These are phyloP conservation scores for Pyrenula massariospora DNA, from an alignment of 495 filamentous ascomycete species.

Conservation along the genomic window DNA sequence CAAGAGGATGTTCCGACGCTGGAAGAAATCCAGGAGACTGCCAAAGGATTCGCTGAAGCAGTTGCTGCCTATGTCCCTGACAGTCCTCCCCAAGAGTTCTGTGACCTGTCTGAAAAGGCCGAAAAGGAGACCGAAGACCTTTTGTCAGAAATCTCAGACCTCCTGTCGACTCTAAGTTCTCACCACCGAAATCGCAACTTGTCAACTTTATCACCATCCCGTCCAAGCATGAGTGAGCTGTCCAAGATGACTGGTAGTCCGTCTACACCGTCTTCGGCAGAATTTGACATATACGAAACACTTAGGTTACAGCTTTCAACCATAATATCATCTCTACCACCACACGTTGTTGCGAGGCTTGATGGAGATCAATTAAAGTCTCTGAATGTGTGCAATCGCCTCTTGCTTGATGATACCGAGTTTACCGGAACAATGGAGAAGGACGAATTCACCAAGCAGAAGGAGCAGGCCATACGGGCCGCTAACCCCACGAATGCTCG, in stretches of 20 bases:
- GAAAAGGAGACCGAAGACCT: constrained; percentile 62
- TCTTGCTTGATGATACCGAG: constrained; percentile 57
- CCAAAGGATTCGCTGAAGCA: constrained; percentile 21
- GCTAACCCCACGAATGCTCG: constrained; percentile 2
- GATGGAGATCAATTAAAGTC: constrained; percentile 74
- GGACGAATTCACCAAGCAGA: constrained; percentile 47
- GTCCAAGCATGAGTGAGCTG: constrained; percentile 26
- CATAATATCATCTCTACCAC: constrained; percentile 66
- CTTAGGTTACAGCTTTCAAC: constrained; percentile 60
- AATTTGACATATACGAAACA: constrained; percentile 61
- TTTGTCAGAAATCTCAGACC: constrained; percentile 65
- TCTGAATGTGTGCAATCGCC: constrained; percentile 71
- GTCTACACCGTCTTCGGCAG: constrained; percentile 46
- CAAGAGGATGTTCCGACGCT: constrained; percentile 22
- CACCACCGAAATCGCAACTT: constrained; percentile 75
- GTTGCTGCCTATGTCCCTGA: constrained; percentile 29
- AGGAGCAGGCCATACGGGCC: constrained; percentile 19
- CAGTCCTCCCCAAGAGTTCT: constrained; percentile 23
- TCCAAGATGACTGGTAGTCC: constrained; percentile 29
- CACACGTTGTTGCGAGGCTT: constrained; percentile 75
- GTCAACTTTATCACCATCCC: constrained; percentile 29
- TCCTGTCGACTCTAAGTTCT: constrained; percentile 75
- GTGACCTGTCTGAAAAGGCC: constrained; percentile 29
- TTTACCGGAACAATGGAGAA: constrained; percentile 79
- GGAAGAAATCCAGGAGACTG: constrained; percentile 21